Evolutionary conservation across 352 stramenopile species (phyloP).

Genomic region (Phytophthora sojae): DNA sequence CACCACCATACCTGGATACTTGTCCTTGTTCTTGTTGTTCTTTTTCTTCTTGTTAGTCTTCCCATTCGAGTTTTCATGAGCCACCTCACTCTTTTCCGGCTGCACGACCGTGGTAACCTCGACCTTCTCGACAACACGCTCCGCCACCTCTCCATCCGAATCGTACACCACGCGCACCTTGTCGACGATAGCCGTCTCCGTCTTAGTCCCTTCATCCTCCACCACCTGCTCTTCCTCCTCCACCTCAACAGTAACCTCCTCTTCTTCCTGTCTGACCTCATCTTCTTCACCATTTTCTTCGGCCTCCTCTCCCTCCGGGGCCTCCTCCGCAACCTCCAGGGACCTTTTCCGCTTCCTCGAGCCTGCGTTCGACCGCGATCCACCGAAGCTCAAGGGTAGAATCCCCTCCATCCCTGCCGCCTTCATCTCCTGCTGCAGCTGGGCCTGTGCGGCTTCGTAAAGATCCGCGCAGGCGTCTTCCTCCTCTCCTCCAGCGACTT

Average conservation of each 20-base stretch:
- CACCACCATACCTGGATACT: slow-evolving; percentile 41
- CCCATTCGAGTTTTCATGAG: slow-evolving; percentile 22
- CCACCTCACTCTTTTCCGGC: slow-evolving; percentile 13
- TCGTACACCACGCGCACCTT: slow-evolving; percentile 75
- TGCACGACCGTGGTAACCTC: slow-evolving; percentile 29
- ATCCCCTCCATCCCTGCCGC: slow-evolving; percentile 56
- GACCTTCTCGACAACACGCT: slow-evolving; percentile 54
- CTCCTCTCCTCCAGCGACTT: background rate
- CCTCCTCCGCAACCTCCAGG: background rate
- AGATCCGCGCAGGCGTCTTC: slow-evolving; percentile 41
- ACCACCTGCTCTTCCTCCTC: slow-evolving; percentile 1
- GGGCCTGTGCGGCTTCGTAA: slow-evolving; percentile 61
- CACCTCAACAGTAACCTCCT: background rate
- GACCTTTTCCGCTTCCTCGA: slow-evolving; percentile 40
- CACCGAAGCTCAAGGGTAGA: slow-evolving; percentile 72
- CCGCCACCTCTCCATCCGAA: slow-evolving; percentile 65
- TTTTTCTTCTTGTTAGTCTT: slow-evolving; percentile 31
- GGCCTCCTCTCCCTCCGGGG: background rate
- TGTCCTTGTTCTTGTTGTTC: background rate
- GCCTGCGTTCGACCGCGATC: slow-evolving; percentile 1
- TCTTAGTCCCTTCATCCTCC: background rate
- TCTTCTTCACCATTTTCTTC: slow-evolving; percentile 4
- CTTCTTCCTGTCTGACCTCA: background rate
- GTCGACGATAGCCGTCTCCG: slow-evolving; percentile 42
- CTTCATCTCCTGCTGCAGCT: slow-evolving; percentile 69